Conservation (phyloP, 306 rosid genomes). For the Cicer cuneatum region DNA sequence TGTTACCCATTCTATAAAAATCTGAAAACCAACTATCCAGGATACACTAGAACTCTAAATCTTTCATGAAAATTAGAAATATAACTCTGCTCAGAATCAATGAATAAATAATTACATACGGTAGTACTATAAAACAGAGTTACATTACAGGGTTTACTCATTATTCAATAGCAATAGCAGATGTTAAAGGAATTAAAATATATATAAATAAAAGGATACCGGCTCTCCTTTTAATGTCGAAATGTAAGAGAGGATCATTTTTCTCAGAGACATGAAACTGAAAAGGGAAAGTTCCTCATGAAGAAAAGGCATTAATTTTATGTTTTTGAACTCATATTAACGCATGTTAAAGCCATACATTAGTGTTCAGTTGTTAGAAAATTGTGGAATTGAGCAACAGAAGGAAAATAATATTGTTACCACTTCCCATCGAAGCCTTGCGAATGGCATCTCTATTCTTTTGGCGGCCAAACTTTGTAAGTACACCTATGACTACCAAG, state of each 20-base stretch:
- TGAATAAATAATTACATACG: background rate
- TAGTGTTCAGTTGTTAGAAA: background rate
- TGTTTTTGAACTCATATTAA: constrained; percentile 7
- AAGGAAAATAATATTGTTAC: constrained; percentile 53
- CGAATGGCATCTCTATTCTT: constrained; percentile 96
- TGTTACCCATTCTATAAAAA: constrained; percentile 14
- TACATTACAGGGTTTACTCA: constrained; percentile 11
- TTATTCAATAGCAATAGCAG: constrained; percentile 24
- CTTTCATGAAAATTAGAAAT: background rate
- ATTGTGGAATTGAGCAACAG: constrained; percentile 14
- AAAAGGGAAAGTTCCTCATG: background rate
- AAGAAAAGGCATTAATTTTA: constrained; percentile 1
- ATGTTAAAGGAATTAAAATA: constrained; percentile 35
- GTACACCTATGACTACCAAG: constrained; percentile 78
- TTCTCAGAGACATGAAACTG: constrained; percentile 3
- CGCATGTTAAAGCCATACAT: constrained; percentile 9
- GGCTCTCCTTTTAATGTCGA: constrained; percentile 30
- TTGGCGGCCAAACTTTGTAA: constrained; percentile 81
- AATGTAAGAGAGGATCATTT: constrained; percentile 6
- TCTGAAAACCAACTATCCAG: constrained; percentile 16
- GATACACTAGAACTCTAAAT: constrained; percentile 13
- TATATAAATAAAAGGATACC: background rate
- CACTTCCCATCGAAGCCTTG: constrained; percentile 99
- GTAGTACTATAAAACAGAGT: constrained; percentile 30
- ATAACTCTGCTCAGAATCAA: constrained; percentile 22